Evolutionary conservation across 75 land plant genomes (phyloP).

Genomic region (Ceratopteris richardii): DNA sequence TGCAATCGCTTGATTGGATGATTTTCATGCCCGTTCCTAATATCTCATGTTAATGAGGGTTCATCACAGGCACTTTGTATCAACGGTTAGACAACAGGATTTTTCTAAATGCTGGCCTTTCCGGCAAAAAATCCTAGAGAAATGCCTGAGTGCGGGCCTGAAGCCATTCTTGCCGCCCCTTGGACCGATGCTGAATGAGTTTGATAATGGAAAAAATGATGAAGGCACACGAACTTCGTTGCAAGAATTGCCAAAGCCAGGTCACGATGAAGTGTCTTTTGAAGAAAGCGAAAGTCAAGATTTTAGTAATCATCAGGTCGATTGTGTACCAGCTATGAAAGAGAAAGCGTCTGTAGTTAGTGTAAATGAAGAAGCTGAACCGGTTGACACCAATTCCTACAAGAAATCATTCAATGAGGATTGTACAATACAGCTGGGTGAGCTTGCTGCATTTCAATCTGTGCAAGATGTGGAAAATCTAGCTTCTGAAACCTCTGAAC

Average conservation of each 20-base stretch:
- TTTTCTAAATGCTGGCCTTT: slow-evolving; percentile 16
- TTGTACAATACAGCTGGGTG: too few relatives aligned
- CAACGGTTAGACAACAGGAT: slow-evolving; percentile 1
- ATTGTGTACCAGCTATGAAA: background rate
- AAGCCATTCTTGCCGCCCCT: slow-evolving; percentile 14
- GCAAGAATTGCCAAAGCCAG: background rate
- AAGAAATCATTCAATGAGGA: too few relatives aligned
- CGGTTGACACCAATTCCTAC: too few relatives aligned
- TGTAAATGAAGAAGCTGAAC: background rate
- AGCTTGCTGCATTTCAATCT: too few relatives aligned
- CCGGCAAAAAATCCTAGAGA: slow-evolving; percentile 7
- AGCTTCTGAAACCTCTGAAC: too few relatives aligned
- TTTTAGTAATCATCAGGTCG: background rate
- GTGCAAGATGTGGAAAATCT: too few relatives aligned
- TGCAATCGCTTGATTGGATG: too few relatives aligned
- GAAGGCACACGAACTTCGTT: background rate
- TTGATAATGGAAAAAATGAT: background rate
- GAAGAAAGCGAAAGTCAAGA: background rate
- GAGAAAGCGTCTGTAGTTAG: background rate
- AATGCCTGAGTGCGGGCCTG: slow-evolving; percentile 7
- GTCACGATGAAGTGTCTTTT: background rate
- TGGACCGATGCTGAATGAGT: background rate
- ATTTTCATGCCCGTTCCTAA: too few relatives aligned
- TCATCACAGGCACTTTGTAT: slow-evolving; percentile 16
- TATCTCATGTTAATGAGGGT: too few relatives aligned